Base-by-base conservation (phyloP, 345 rosid species). In the Salix purpurea region DNA sequence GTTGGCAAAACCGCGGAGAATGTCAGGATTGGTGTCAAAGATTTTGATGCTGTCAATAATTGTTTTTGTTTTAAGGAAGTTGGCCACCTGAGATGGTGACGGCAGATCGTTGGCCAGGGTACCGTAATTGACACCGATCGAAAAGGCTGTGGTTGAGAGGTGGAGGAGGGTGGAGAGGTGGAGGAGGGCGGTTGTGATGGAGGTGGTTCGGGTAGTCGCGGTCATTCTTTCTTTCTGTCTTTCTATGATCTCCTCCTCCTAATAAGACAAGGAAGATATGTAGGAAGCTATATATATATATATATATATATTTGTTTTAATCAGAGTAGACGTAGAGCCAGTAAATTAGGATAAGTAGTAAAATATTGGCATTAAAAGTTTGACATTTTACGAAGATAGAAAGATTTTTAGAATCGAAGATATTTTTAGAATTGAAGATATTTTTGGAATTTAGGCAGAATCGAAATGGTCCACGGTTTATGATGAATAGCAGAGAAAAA, bases 61-160 rank as follows among this genome's bases (percentile, higher is more conserved):
- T 4, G 98, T 93, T 56, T 74, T 73, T 14, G 97, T 84, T 65
- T 82, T 84, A 44, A 90, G 46, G 84, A 93, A 91, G 72, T 87
- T 85, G 16, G 98, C 94, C n/a, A 93, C 97, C 65, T 88, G 74
- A 2, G 87, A 15, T 0, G 97, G 97, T 0, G 97, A 85, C 0
- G 95, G 97, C 28, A 93, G 98, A 88, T 93, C 91, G 82, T 89
- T 75, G 9, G 87, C 92, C 4, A 88, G 65, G 24, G 93, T 89
- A 5, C 98, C 98, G 73, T 93, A 93, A 90, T 93, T 93, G 9
- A 93, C 86, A 0, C 98, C 98, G n/a, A 93, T 79, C 82, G 92
- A 84, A 11, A 74, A 58, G 68, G 86, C 52, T 39, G 72, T 44
- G 75, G 82, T 32, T 74, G 86, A 79, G 77, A 85, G 82, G 82